phyloP scores from a whole-genome alignment of 2,329 filamentous ascomycete genomes.

The Talaromyces sp. region DNA sequence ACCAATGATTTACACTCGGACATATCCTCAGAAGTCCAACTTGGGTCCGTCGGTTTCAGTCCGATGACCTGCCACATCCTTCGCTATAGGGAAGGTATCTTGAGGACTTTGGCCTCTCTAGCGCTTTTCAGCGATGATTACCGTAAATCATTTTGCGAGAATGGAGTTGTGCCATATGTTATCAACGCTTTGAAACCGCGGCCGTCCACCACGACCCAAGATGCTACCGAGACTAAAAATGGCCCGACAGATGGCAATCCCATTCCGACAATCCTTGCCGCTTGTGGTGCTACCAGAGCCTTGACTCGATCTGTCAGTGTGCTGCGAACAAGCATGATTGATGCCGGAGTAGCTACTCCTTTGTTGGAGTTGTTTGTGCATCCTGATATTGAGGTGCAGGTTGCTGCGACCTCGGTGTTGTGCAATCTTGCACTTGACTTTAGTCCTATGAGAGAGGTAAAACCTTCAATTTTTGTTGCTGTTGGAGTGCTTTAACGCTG shows the following conservation, averaged over 20 bases:
- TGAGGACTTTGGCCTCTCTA: slow-evolving; percentile 77
- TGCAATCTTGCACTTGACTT: slow-evolving; percentile 84
- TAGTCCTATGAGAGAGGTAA: slow-evolving; percentile 82
- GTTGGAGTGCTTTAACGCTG: slow-evolving; percentile 1
- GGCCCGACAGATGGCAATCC: slow-evolving; percentile 66
- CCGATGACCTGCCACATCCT: slow-evolving; percentile 62
- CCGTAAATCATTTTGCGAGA: slow-evolving; percentile 73
- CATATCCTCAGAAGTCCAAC: slow-evolving; percentile 34
- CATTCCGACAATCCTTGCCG: slow-evolving; percentile 70
- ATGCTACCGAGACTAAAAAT: slow-evolving; percentile 24
- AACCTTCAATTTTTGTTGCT: slow-evolving; percentile 24
- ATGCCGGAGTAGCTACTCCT: slow-evolving; percentile 73
- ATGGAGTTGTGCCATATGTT: slow-evolving; percentile 74
- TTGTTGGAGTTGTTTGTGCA: slow-evolving; percentile 71
- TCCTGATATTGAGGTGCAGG: slow-evolving; percentile 69
- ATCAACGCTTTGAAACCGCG: slow-evolving; percentile 72
- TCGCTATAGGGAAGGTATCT: slow-evolving; percentile 65
- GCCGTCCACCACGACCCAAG: slow-evolving; percentile 22
- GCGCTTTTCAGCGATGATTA: slow-evolving; percentile 77
- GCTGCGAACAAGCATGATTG: slow-evolving; percentile 78
- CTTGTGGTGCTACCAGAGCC: slow-evolving; percentile 74
- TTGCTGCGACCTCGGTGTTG: slow-evolving; percentile 76
- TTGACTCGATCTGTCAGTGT: slow-evolving; percentile 80
- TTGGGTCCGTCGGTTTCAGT: slow-evolving; percentile 59
- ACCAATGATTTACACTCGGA: slow-evolving; percentile 10